Percentiles rank a stretch among this genome's conserved stretches.
Conservation (phyloP, 73 alveolate genomes). For the Paramecium sexaurelia region DNA sequence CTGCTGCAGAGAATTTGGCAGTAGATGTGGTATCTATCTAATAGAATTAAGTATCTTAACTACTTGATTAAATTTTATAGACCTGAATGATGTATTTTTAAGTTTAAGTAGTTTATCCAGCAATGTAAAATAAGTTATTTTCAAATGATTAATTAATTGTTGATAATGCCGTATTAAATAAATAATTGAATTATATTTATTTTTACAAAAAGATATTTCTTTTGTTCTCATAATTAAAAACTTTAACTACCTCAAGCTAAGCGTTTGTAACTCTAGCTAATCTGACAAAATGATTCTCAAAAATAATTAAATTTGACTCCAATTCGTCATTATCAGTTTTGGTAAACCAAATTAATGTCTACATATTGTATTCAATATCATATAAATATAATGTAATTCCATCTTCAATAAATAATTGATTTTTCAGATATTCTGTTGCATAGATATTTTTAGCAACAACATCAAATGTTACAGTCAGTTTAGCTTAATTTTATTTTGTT, state of each 20-base stretch:
- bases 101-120: neutral
- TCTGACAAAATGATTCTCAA: neutral
- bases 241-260: neutral
- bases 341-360: neutral
- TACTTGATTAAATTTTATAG: neutral
- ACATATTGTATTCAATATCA: neutral
- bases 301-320: neutral
- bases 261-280: neutral
- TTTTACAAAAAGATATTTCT: neutral
- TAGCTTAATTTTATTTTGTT: neutral
- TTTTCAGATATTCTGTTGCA: neutral
- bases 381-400: neutral
- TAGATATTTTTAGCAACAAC: neutral
- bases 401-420: neutral
- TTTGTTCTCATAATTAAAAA: neutral
- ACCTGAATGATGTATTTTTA: neutral
- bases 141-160: neutral
- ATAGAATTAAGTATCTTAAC: neutral
- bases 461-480: neutral
- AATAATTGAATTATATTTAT: neutral
- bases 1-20: neutral
- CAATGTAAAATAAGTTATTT: neutral
- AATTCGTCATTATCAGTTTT: neutral
- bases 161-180: neutral
- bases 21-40: neutral